A percentile compares a stretch with the other conserved stretches of the same genome.
These are phyloP conservation scores for Tilletia indica DNA, from an alignment of 1,284 basidiomycete genomes.

Conservation along the genomic window DNA sequence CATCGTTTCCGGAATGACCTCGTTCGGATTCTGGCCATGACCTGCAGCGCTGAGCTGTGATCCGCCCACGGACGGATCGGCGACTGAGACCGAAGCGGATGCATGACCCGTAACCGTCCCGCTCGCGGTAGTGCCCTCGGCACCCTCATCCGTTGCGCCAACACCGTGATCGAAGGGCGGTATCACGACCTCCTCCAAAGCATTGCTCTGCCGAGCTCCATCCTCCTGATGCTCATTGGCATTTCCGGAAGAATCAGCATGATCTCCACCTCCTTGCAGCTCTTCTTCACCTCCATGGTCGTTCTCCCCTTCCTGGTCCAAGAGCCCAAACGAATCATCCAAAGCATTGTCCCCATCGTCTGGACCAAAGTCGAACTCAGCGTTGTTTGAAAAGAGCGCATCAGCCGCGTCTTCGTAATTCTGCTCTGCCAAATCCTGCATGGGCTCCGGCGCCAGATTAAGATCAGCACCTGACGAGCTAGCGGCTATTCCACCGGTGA, in stretches of 20 bases:
- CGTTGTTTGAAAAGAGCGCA: not conserved
- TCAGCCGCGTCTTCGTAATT: not conserved
- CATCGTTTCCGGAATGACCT: conserved; percentile 1
- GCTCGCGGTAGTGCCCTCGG: not conserved
- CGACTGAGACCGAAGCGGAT: not conserved
- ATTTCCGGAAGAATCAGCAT: not conserved
- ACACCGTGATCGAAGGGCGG: not conserved
- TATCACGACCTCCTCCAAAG: not conserved
- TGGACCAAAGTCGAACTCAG: not conserved
- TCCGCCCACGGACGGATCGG: not conserved
- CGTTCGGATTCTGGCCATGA: conserved; percentile 12
- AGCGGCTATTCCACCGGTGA: too few species aligned
- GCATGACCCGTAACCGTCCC: too few species aligned
- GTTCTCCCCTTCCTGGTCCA: not conserved
- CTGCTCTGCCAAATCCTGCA: not conserved
- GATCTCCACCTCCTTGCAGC: not conserved
- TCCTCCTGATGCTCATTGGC: not conserved
- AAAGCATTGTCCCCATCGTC: too few species aligned
- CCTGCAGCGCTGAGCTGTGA: not conserved
- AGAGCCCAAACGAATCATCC: too few species aligned
- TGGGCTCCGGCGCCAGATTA: too few species aligned
- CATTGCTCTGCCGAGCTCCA: not conserved
- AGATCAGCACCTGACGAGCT: too few species aligned
- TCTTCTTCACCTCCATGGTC: not conserved
- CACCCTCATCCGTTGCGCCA: not conserved